phyloP scores from a whole-genome alignment of 129 eudicot species.

The carrot (Daucus carota) region DH1_v3.0 NC_030382.2:50393001-50393500 shows the following conservation, averaged over 20 bases:
- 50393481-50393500: neutral
- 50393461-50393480: neutral
- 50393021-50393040: too few relatives aligned
- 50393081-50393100: too few relatives aligned
- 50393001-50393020: too few relatives aligned
- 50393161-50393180: neutral
- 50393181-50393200: neutral
- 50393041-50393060: too few relatives aligned
- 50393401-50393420: neutral
- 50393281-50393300: neutral
- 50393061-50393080: too few relatives aligned
- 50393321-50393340: neutral
- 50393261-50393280: neutral
- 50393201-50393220: neutral
- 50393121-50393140: neutral
- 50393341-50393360: neutral
- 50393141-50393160: neutral
- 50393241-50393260: conserved; percentile 1
- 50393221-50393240: neutral
- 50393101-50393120: too few relatives aligned
- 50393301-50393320: neutral
- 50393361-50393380: conserved; percentile 2
- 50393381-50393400: conserved; percentile 3
- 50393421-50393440: conserved; percentile 7
- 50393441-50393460: neutral